phyloP scores from a whole-genome alignment of 2,329 filamentous ascomycete species.

The Arthrinium phaeospermum region DNA sequence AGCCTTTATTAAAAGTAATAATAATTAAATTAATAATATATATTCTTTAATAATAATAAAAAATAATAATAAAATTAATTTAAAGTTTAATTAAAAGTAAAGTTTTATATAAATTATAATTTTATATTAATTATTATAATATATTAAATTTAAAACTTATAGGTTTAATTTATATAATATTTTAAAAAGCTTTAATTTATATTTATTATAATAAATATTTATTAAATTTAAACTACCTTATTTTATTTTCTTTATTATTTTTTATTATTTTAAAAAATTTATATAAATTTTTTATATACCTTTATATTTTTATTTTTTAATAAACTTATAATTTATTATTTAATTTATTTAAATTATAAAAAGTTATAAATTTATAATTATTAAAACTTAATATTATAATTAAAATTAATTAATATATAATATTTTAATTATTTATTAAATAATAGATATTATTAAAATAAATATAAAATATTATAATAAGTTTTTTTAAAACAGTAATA shows the following conservation, averaged over 20 bases:
- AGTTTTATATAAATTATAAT: no score
- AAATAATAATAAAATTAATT: not conserved
- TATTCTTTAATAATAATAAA: no score
- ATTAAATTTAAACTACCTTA: no score
- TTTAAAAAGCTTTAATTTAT: not conserved
- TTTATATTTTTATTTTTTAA: no score
- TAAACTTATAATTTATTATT: not conserved
- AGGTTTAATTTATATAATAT: not conserved
- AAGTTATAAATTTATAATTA: no score
- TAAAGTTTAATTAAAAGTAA: no score
- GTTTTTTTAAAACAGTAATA: not conserved
- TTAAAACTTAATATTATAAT: no score
- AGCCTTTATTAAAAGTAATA: not conserved
- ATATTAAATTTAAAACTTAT: not conserved
- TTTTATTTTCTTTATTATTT: not conserved
- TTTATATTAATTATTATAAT: not conserved
- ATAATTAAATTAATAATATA: not conserved
- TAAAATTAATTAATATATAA: no score
- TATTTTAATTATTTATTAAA: constrained; percentile 16
- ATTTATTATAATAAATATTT: no score
- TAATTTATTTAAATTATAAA: no score
- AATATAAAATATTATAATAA: not conserved
- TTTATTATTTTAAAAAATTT: not conserved
- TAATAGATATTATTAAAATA: not conserved
- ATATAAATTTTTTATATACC: no score